Conservation (phyloP, 257 asterid species). For the Ehretia macrophylla region DNA sequence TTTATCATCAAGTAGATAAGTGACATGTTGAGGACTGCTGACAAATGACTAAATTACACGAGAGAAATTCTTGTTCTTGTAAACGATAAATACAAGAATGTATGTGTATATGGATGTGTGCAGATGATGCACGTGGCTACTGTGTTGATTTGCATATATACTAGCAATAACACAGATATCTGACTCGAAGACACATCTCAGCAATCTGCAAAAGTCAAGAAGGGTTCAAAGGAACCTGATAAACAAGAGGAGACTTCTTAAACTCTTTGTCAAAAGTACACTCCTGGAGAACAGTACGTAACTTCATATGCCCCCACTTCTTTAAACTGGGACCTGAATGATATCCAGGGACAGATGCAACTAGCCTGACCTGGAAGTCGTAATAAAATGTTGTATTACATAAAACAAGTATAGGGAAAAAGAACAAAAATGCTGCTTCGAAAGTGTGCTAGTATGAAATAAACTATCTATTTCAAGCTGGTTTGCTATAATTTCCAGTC, state of each 20-base stretch:
- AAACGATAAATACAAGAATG: background rate
- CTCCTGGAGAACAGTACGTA: constrained; percentile 82
- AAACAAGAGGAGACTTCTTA: constrained; percentile 82
- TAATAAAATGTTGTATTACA: background rate
- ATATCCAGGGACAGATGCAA: constrained; percentile 97
- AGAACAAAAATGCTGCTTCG: background rate
- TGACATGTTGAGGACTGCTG: too few species aligned
- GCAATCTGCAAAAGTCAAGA: constrained; percentile 11
- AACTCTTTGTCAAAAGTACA: constrained; percentile 71
- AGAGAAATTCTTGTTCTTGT: too few species aligned
- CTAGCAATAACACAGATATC: background rate
- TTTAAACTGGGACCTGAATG: constrained; percentile 72
- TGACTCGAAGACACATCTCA: constrained; percentile 5
- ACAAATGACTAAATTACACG: too few species aligned
- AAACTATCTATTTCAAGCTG: background rate
- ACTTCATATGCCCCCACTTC: constrained; percentile 99
- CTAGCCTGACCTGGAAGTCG: constrained; percentile 75
- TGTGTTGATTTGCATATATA: background rate
- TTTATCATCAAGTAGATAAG: too few species aligned
- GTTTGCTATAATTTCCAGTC: too few species aligned
- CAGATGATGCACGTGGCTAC: background rate
- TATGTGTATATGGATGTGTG: background rate
- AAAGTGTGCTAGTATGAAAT: background rate
- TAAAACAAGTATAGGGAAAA: background rate
- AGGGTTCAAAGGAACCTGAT: constrained; percentile 53